Conservation (phyloP, 768 basidiomycete species). For the Boletus bicolor region DNA sequence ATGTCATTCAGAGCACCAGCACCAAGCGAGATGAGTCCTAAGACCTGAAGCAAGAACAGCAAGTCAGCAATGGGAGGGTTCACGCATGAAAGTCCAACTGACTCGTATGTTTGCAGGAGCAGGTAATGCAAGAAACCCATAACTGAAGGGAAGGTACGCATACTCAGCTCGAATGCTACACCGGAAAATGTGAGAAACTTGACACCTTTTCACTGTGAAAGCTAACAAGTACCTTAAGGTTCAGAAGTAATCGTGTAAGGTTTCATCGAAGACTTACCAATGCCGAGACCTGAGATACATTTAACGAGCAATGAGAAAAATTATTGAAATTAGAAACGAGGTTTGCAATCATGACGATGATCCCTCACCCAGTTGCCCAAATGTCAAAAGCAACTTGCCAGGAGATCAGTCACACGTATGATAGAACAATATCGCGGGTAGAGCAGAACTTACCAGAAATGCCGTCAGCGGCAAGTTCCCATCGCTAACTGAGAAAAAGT, state of each 20-base stretch:
- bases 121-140: slow-evolving; percentile 41
- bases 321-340: not conserved
- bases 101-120: slow-evolving; percentile 48
- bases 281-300: slow-evolving; percentile 33
- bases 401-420: not conserved
- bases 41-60: slow-evolving; percentile 29
- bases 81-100: slow-evolving; percentile 7
- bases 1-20: slow-evolving; percentile 50
- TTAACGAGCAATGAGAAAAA: slow-evolving; percentile 1
- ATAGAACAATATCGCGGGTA: not conserved
- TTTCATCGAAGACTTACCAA: slow-evolving; percentile 30
- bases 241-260: not conserved
- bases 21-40: slow-evolving; percentile 49
- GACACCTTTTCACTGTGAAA: slow-evolving; percentile 45
- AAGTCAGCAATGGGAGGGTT: not conserved
- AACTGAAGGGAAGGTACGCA: slow-evolving; percentile 25
- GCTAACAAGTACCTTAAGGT: slow-evolving; percentile 26
- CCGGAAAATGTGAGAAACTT: slow-evolving; percentile 1
- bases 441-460: slow-evolving; percentile 39
- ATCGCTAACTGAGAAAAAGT: slow-evolving; percentile 48
- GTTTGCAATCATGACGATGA: not conserved
- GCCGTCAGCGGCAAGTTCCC: slow-evolving; percentile 46
- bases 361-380: slow-evolving; percentile 50
- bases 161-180: not conserved
- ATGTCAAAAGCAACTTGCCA: slow-evolving; percentile 42